Evolutionary conservation across 352 stramenopile species (phyloP).

Genomic region (Globisporangium nodosum): DNA sequence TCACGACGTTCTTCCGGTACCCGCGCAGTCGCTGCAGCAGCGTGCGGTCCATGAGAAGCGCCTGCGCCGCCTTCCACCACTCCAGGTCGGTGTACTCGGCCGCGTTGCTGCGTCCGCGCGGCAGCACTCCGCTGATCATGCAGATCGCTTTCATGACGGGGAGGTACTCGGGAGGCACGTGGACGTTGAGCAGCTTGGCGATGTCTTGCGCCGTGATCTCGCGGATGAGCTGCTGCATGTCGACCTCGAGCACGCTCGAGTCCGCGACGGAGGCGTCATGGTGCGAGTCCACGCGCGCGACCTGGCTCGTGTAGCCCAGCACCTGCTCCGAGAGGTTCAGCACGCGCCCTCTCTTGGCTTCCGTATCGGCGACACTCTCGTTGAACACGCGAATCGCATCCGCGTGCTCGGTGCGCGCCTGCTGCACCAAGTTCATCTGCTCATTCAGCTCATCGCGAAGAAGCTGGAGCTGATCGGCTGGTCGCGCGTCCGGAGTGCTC

Average conservation of each 20-base stretch:
- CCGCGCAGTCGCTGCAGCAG: slow-evolving; percentile 50
- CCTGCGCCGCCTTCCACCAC: slow-evolving; percentile 78
- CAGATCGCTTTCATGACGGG: slow-evolving; percentile 74
- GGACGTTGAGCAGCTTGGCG: slow-evolving; percentile 48
- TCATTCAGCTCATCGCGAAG: slow-evolving; percentile 18
- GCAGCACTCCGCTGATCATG: slow-evolving; percentile 55
- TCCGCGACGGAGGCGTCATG: slow-evolving; percentile 45
- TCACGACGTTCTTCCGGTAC: slow-evolving; percentile 43
- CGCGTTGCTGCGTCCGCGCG: slow-evolving; percentile 42
- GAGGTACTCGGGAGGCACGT: slow-evolving; percentile 43
- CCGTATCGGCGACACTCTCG: slow-evolving; percentile 68
- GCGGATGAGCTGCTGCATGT: slow-evolving; percentile 55
- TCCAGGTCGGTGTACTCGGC: slow-evolving; percentile 70
- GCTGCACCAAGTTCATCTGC: slow-evolving; percentile 17
- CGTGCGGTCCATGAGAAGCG: slow-evolving; percentile 72
- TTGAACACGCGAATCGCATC: slow-evolving; percentile 50
- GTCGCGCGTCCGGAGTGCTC: not conserved
- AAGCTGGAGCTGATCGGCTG: slow-evolving; percentile 11
- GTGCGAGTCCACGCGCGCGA: slow-evolving; percentile 39
- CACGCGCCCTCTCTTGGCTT: slow-evolving; percentile 47
- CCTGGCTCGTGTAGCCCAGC: slow-evolving; percentile 46
- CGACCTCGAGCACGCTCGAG: slow-evolving; percentile 47
- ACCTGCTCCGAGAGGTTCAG: slow-evolving; percentile 42
- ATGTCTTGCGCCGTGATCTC: slow-evolving; percentile 74
- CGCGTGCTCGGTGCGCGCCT: slow-evolving; percentile 20